These are phyloP conservation scores for Aurifilum marmelostoma DNA, from an alignment of 2,329 filamentous ascomycete species.

Conservation along the genomic window DNA sequence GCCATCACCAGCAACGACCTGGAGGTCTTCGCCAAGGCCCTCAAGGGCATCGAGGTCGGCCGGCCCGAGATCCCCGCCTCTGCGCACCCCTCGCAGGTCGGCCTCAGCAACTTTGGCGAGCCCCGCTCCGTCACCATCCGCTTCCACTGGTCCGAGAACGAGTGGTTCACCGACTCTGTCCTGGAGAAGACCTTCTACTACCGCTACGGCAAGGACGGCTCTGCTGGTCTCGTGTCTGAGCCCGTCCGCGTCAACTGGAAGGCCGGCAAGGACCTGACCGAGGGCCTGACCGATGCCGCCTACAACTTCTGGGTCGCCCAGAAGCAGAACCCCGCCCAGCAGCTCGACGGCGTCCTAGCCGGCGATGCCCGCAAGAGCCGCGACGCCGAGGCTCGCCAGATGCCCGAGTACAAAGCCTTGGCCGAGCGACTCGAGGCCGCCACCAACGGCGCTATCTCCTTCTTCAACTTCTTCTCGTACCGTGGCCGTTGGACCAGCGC, in stretches of 20 bases:
- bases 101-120: constrained; percentile 51
- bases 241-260: constrained; percentile 70
- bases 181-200: constrained; percentile 71
- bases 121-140: constrained; percentile 65
- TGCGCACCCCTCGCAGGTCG: constrained; percentile 37
- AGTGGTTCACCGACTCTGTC: constrained; percentile 62
- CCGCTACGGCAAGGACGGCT: constrained; percentile 56
- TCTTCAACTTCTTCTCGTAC: constrained; percentile 75
- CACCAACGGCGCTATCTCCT: constrained; percentile 50
- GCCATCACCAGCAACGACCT: constrained; percentile 64
- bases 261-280: constrained; percentile 65
- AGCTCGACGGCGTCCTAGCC: constrained; percentile 24
- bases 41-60: constrained; percentile 58
- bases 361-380: constrained; percentile 29
- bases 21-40: constrained; percentile 57
- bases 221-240: constrained; percentile 58
- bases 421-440: constrained; percentile 51
- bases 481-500: constrained; percentile 61
- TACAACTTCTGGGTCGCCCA: constrained; percentile 60
- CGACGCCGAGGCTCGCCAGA: constrained; percentile 31
- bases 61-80: constrained; percentile 44
- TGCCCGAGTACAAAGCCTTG: constrained; percentile 59
- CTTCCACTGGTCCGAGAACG: constrained; percentile 60
- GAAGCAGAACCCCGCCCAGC: constrained; percentile 42
- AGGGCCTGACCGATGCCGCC: constrained; percentile 64